These are phyloP conservation scores for Colletotrichum acutatum DNA, from an alignment of 2,329 filamentous ascomycete species.

Conservation along the genomic window DNA sequence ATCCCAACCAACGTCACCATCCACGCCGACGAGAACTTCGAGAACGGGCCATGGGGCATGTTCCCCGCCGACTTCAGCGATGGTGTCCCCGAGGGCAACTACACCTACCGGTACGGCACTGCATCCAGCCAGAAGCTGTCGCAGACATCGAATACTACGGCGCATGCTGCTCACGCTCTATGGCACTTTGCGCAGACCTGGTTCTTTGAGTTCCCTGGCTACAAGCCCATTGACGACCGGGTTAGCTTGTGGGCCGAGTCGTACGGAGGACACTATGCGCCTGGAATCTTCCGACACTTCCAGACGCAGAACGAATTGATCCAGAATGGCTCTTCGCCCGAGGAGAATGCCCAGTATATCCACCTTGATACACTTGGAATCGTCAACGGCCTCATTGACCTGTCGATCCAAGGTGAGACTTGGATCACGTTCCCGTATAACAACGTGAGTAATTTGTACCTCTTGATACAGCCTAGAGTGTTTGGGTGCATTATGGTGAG, in stretches of 20 bases:
- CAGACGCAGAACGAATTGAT: slow-evolving; percentile 71
- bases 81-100: slow-evolving; percentile 47
- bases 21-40: slow-evolving; percentile 39
- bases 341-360: slow-evolving; percentile 53
- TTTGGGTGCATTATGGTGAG: too few species aligned
- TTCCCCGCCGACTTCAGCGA: slow-evolving; percentile 49
- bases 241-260: slow-evolving; percentile 74
- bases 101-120: slow-evolving; percentile 49
- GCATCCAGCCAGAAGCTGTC: slow-evolving; percentile 44
- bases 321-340: slow-evolving; percentile 62
- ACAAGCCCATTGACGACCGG: slow-evolving; percentile 58
- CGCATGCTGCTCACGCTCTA: slow-evolving; percentile 49
- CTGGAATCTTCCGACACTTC: slow-evolving; percentile 67
- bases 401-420: slow-evolving; percentile 66
- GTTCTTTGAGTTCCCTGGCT: slow-evolving; percentile 68
- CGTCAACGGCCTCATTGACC: slow-evolving; percentile 77
- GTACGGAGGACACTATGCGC: slow-evolving; percentile 50
- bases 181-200: slow-evolving; percentile 69
- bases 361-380: slow-evolving; percentile 74
- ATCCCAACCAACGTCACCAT: slow-evolving; percentile 65
- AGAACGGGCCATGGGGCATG: background rate
- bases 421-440: slow-evolving; percentile 68
- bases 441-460: slow-evolving; percentile 55
- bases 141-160: slow-evolving; percentile 55
- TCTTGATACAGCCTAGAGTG: too few species aligned